Evolutionary conservation across 2,329 filamentous ascomycete species (phyloP), one percentile per base, ranked within the genome.

Genomic region (Claviceps quebecensis): DNA sequence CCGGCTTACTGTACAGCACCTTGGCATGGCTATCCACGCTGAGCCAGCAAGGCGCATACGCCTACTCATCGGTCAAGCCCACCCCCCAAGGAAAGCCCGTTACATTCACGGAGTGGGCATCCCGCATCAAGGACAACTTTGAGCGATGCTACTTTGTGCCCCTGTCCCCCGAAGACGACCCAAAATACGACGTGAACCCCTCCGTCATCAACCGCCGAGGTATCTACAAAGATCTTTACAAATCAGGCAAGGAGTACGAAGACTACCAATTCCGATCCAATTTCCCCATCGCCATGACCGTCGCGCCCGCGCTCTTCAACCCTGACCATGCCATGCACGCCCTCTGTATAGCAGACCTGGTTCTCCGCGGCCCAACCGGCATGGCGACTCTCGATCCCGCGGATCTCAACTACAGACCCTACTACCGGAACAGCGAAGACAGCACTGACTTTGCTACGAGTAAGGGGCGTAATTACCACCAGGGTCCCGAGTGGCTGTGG

Each of bases 401-500:
- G 2, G 94, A 98, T 64, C 74, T 89, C 51, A 95, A 98, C 69
- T 98, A 98, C 70, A 81, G 87, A 3, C 90, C 90, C 0, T 87
- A 93, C 72, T 98, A 98, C 71, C 82, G 84, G 73, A 98, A 98
- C 71, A 86, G 84, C 58, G 91, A 97, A 62, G 93, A 98, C 68
- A 91, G 84, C 54, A 81, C 80, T 13, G 87, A 97, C 66, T 97
- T 96, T 62, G 80, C 87, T 11, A 97, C 91, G 0, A 82, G 86
- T 59, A 97, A 97, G 69, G 93, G 93, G 48, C 78, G 93, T 52
- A 98, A 97, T 69, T 98, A 98, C 69, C 93, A 98, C 67, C 91
- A 97, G 67, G 93, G 93, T 4, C 94, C 93, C 0, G 93, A 98
- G 67, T 98, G 93, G 93, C 72, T 96, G 23, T 98, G 93, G 93